These are phyloP conservation scores for Nothopassalora personata DNA, from an alignment of 2,329 filamentous ascomycete genomes.

Conservation along the genomic window DNA sequence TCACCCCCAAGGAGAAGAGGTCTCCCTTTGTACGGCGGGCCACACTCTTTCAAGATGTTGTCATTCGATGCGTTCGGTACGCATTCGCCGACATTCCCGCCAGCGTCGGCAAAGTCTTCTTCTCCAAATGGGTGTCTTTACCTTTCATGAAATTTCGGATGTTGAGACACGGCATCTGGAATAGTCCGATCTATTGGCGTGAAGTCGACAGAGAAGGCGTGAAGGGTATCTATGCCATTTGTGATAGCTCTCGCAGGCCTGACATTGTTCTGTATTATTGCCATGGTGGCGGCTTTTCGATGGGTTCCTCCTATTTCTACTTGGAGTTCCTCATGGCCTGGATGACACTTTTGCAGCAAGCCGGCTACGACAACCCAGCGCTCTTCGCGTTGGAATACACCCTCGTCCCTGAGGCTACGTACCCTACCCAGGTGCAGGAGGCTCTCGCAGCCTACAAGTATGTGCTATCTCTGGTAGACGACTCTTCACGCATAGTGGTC, in stretches of 20 bases:
- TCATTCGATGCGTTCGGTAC: constrained; percentile 71
- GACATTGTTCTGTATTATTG: constrained; percentile 79
- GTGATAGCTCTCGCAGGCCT: constrained; percentile 55
- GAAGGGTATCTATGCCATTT: constrained; percentile 64
- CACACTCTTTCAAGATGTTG: constrained; percentile 70
- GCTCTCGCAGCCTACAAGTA: constrained; percentile 66
- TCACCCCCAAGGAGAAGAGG: constrained; percentile 42
- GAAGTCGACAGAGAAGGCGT: constrained; percentile 46
- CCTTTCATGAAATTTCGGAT: constrained; percentile 73
- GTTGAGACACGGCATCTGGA: constrained; percentile 63
- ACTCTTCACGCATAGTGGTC: constrained; percentile 62
- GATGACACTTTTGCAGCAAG: constrained; percentile 58
- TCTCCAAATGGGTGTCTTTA: constrained; percentile 65
- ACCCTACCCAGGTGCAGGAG: constrained; percentile 69
- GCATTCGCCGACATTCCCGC: constrained; percentile 68
- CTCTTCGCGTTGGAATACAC: constrained; percentile 78
- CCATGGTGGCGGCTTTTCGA: constrained; percentile 77
- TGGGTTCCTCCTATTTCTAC: constrained; percentile 80
- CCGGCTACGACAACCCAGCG: constrained; percentile 68
- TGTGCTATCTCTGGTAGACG: constrained; percentile 54
- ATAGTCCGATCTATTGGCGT: constrained; percentile 59
- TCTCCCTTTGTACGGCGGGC: constrained; percentile 63
- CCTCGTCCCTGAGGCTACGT: constrained; percentile 67
- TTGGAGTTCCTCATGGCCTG: constrained; percentile 74
- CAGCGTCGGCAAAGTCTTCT: constrained; percentile 67